A percentile compares a stretch with the other conserved stretches of the same genome.
Conservation (phyloP, 2,329 filamentous ascomycete species). For the Elsinoe necatrix region DNA sequence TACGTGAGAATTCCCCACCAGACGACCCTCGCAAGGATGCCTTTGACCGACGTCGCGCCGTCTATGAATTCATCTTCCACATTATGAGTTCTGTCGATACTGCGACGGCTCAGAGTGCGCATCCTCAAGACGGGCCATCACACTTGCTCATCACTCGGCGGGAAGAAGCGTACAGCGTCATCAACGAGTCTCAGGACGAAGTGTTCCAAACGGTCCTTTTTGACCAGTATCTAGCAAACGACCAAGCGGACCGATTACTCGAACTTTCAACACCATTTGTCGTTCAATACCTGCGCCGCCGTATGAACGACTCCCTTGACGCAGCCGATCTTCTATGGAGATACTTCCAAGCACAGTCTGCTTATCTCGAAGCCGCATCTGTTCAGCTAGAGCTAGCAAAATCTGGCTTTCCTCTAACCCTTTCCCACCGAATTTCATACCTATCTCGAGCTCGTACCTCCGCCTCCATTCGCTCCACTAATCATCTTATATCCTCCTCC, state of each 20-base stretch:
- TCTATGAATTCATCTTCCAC: conserved; percentile 81
- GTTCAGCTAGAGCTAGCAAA: conserved; percentile 79
- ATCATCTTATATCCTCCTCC: conserved; percentile 48
- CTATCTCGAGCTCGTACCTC: conserved; percentile 88
- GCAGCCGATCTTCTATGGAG: conserved; percentile 89
- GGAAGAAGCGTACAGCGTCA: conserved; percentile 81
- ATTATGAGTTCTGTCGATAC: conserved; percentile 70
- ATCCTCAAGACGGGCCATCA: conserved; percentile 66
- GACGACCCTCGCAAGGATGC: conserved; percentile 60
- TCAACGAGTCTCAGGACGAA: conserved; percentile 80
- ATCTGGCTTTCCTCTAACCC: conserved; percentile 68
- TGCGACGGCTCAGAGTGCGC: conserved; percentile 58
- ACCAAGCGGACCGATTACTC: conserved; percentile 77
- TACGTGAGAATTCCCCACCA: conserved; percentile 70
- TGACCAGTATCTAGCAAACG: conserved; percentile 87
- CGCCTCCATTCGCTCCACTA: conserved; percentile 71
- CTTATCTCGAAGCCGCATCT: conserved; percentile 77
- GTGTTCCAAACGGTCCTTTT: conserved; percentile 96
- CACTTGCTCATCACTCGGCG: conserved; percentile 70
- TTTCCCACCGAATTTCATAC: conserved; percentile 81
- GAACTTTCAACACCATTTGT: conserved; percentile 79
- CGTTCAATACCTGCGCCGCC: conserved; percentile 72
- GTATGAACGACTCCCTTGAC: conserved; percentile 60
- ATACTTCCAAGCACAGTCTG: conserved; percentile 77
- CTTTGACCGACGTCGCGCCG: conserved; percentile 64